These are phyloP conservation scores for Vaccinium darrowii DNA, from an alignment of 148 eudicot genomes.

Conservation along the genomic window DNA sequence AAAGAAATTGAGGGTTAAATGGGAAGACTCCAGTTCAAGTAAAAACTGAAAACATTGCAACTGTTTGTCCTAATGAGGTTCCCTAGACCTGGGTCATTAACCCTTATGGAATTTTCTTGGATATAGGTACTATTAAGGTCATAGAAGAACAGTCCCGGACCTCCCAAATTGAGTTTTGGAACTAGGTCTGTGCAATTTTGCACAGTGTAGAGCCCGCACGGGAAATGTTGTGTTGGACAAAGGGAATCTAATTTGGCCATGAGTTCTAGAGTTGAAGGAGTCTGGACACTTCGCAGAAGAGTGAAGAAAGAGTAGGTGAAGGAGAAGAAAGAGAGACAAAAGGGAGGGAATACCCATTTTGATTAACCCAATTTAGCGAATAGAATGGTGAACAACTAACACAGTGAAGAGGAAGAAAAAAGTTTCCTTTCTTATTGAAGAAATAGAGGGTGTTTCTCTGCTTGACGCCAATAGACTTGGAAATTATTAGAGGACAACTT, in stretches of 20 bases:
- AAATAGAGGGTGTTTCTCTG: background rate
- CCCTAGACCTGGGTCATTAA: no score
- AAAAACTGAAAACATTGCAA: no score
- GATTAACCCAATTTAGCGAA: background rate
- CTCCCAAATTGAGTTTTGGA: conserved; percentile 21
- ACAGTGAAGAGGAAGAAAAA: background rate
- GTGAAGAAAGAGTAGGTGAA: background rate
- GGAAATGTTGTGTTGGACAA: conserved; percentile 25
- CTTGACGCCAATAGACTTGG: background rate
- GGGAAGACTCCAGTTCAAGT: no score
- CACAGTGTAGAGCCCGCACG: conserved; percentile 36
- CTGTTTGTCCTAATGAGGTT: no score
- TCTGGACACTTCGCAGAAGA: background rate
- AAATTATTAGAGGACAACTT: background rate
- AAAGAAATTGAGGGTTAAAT: no score
- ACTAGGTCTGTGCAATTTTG: conserved; percentile 19
- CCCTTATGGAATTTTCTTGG: no score
- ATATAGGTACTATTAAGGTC: no score
- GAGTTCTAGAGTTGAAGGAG: conserved; percentile 15
- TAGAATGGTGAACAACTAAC: background rate
- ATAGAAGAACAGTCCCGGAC: background rate
- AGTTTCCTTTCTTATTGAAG: background rate
- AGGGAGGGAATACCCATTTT: background rate
- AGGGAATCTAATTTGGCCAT: conserved; percentile 28
- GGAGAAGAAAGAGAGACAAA: background rate